These are phyloP conservation scores for Rhododendron griersonianum DNA, from an alignment of 148 eudicot species.

Conservation along the genomic window DNA sequence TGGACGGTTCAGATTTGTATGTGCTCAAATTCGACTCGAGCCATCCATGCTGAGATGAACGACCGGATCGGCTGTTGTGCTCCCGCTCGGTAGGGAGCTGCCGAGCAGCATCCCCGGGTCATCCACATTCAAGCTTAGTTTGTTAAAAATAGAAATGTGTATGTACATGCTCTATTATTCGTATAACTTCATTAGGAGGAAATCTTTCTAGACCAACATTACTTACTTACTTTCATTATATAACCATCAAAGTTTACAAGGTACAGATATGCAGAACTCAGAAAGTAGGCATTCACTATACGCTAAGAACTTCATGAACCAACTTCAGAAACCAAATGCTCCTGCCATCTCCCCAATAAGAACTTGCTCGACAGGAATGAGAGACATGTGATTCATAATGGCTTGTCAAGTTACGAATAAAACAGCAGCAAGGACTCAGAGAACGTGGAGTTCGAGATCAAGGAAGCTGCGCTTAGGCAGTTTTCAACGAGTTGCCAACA, in stretches of 20 bases:
- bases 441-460: not conserved
- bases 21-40: too few species aligned
- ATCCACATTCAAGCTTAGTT: too few species aligned
- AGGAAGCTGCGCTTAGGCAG: not conserved
- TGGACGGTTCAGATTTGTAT: too few species aligned
- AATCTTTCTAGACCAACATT: not conserved
- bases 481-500: not conserved
- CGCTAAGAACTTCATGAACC: not conserved
- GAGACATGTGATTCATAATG: not conserved
- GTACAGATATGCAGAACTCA: not conserved
- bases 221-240: not conserved
- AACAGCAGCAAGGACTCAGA: not conserved
- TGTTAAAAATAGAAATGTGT: too few species aligned
- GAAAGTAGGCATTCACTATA: not conserved
- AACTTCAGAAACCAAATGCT: not conserved
- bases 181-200: not conserved
- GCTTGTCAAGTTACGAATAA: not conserved
- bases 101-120: too few species aligned
- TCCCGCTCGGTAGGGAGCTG: too few species aligned
- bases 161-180: not conserved
- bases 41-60: too few species aligned
- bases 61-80: too few species aligned
- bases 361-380: not conserved
- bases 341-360: not conserved
- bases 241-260: not conserved